Conservation (phyloP, 2,329 filamentous ascomycete species). For the Bipolaris sorokiniana region DNA sequence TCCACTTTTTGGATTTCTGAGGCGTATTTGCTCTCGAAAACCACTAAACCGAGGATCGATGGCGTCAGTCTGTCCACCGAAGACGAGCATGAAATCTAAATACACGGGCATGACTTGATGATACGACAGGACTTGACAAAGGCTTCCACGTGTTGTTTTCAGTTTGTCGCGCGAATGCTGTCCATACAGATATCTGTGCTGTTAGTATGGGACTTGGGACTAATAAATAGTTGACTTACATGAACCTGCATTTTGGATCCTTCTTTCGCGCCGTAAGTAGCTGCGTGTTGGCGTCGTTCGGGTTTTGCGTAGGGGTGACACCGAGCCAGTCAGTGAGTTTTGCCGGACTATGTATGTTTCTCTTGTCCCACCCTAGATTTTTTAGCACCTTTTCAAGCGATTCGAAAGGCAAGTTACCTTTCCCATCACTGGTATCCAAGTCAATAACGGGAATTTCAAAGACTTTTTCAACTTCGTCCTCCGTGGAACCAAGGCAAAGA, state of each 20-base stretch:
- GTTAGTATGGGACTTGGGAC: not conserved
- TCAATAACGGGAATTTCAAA: slow-evolving; percentile 26
- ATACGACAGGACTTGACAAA: slow-evolving; percentile 28
- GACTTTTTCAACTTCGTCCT: slow-evolving; percentile 11
- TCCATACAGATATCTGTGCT: slow-evolving; percentile 27
- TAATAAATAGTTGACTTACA: slow-evolving; percentile 14
- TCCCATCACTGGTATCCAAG: slow-evolving; percentile 13
- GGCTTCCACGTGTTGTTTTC: slow-evolving; percentile 23
- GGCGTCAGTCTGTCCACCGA: slow-evolving; percentile 41
- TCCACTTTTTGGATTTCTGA: slow-evolving; percentile 21
- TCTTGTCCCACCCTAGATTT: slow-evolving; percentile 6
- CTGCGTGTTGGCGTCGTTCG: slow-evolving; percentile 1
- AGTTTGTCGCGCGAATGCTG: slow-evolving; percentile 22
- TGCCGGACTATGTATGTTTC: slow-evolving; percentile 17
- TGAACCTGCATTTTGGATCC: slow-evolving; percentile 34
- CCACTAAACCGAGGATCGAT: slow-evolving; percentile 47
- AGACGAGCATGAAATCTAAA: slow-evolving; percentile 50
- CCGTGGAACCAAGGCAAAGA: slow-evolving; percentile 15
- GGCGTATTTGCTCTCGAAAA: slow-evolving; percentile 44
- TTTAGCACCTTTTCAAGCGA: slow-evolving; percentile 1
- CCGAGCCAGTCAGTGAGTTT: slow-evolving; percentile 22
- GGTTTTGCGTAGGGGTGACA: not conserved
- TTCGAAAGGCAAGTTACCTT: slow-evolving; percentile 4
- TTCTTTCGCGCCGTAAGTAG: slow-evolving; percentile 8
- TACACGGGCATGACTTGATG: slow-evolving; percentile 53